phyloP scores from a whole-genome alignment of 2,329 filamentous ascomycete species.

The Nakataea oryzae region DNA sequence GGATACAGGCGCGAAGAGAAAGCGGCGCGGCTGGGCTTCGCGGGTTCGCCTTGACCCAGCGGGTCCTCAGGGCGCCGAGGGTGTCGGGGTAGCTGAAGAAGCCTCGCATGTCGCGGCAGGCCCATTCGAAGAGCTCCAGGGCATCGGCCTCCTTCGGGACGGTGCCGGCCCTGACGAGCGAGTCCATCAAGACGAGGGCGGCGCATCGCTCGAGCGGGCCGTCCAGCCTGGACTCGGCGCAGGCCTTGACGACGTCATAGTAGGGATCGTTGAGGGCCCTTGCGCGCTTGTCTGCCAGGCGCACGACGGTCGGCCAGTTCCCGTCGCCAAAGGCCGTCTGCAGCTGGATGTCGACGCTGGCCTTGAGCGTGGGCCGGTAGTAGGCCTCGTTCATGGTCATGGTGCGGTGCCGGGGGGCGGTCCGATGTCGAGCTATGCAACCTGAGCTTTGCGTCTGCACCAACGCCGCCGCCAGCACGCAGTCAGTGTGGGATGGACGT shows the following conservation, averaged over 20 bases:
- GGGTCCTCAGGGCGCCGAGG: conserved; percentile 36
- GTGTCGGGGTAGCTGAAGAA: conserved; percentile 30
- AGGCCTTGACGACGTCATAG: conserved; percentile 40
- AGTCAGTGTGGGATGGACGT: background rate
- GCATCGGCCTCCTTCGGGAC: conserved; percentile 37
- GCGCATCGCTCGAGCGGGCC: conserved; percentile 33
- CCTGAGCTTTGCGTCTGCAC: background rate
- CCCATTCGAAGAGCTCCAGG: conserved; percentile 45
- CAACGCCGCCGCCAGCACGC: no score
- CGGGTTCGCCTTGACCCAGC: conserved; percentile 42
- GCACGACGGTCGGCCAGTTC: conserved; percentile 40
- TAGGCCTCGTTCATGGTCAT: conserved; percentile 16
- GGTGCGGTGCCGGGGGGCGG: conserved; percentile 3
- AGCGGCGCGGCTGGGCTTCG: conserved; percentile 28
- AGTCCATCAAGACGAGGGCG: conserved; percentile 31
- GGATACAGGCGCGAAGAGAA: conserved; percentile 41
- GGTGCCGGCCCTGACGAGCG: conserved; percentile 33
- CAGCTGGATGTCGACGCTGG: conserved; percentile 41
- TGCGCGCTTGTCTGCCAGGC: conserved; percentile 40
- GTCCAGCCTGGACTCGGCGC: conserved; percentile 42
- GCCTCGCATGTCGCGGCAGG: conserved; percentile 21
- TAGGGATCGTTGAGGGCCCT: conserved; percentile 41
- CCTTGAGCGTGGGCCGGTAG: conserved; percentile 29
- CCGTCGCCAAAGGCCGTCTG: conserved; percentile 43
- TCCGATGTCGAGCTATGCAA: background rate